Evolutionary conservation across 768 basidiomycete genomes (phyloP), one percentile per base, ranked within the genome.

Genomic region (Mycena maculata): DNA sequence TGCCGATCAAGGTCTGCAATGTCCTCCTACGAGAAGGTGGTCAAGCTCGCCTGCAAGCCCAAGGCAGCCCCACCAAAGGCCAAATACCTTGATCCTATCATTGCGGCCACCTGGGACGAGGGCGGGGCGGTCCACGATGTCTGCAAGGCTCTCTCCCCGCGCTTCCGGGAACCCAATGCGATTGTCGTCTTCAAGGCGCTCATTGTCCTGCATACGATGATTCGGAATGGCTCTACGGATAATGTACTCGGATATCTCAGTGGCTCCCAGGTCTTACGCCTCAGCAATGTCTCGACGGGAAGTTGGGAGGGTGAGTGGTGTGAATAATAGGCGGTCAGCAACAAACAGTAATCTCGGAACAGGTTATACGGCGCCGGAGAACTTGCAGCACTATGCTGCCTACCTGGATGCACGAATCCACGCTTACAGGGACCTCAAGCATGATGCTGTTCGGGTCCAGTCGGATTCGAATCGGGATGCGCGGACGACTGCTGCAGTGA

Each of bases 1-100:
- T n/a, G n/a, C n/a, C n/a, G n/a, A n/a, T n/a, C n/a, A n/a, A n/a
- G n/a, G n/a, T n/a, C n/a, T n/a, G n/a, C n/a, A n/a, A n/a, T n/a
- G n/a, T n/a, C n/a, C n/a, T n/a, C n/a, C n/a, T 92, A 86, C 79
- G 92, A 94, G 84, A 94, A 99, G 85, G 90, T 93, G n/a, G n/a
- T n/a, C n/a, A n/a, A n/a, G n/a, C n/a, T n/a, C n/a, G 98, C 97
- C 16, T 98, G 96, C 82, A 98, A 98, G 86, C 94, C 96, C 62
- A 99, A 99, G 83, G 89, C 94, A 49, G 94, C 95, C 2, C 90
- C 94, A 2, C 98, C 98, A 68, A 99, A 99, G 82, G 81, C 95
- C 70, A 99, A 99, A 95, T 99, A 99, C 82, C 86, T 99, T 67
- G 96, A 99, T 83, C 90, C 94, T 25, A 95, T 99, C 78, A 92